Conservation (phyloP, 805 yeast species). For the Ogataea paraovalis region DNA sequence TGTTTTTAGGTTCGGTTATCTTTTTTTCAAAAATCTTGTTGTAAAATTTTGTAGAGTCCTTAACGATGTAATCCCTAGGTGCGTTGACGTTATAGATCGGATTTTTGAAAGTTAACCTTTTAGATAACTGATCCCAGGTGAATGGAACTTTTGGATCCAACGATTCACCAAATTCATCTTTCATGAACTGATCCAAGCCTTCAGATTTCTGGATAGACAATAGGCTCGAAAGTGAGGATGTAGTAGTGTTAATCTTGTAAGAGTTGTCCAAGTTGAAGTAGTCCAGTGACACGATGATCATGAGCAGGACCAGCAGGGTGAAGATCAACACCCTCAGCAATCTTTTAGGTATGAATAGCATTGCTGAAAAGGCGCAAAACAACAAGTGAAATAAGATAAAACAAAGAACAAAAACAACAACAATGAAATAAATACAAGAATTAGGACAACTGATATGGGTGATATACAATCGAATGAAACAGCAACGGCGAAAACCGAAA, state of each 20-base stretch:
- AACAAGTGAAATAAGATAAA: constrained; percentile 1
- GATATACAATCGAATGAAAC: too few relatives aligned
- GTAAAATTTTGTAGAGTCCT: constrained; percentile 35
- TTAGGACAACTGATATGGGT: too few relatives aligned
- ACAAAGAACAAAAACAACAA: neutral
- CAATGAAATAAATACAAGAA: neutral
- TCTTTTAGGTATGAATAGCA: constrained; percentile 10
- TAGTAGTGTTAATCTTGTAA: neutral
- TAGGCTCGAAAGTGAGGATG: neutral
- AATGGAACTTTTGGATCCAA: constrained; percentile 1
- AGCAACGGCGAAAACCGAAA: too few relatives aligned
- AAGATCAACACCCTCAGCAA: constrained; percentile 6
- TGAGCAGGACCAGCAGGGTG: neutral
- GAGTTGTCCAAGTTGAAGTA: neutral
- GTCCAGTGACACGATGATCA: neutral
- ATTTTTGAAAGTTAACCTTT: constrained; percentile 9
- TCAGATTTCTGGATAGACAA: neutral
- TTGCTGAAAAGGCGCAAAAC: neutral
- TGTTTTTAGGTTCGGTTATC: constrained; percentile 42
- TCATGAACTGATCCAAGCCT: neutral
- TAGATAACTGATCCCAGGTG: constrained; percentile 11
- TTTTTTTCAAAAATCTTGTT: constrained; percentile 30
- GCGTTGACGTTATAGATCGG: constrained; percentile 10
- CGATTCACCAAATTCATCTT: neutral
- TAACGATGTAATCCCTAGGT: constrained; percentile 27